Evolutionary conservation across 2,329 filamentous ascomycete genomes (phyloP), one percentile per base, ranked within the genome.

Genomic region (Dactylellina haptotyla): DNA sequence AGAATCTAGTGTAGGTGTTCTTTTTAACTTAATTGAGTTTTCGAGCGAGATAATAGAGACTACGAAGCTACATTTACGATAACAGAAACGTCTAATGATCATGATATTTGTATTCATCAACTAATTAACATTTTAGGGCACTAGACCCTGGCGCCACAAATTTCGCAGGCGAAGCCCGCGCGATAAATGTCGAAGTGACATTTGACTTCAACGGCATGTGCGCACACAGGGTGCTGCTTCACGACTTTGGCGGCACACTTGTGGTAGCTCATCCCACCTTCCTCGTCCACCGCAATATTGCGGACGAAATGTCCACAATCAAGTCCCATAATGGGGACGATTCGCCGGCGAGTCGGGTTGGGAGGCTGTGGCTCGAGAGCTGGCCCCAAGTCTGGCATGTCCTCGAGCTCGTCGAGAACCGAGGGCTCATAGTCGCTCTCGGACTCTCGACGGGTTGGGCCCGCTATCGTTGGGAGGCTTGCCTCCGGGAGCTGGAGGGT

Each of bases 351-450:
- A 46, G 18, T 4, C 16, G 41, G 18, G 23, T 50, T 5, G 1
- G 12, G 46, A 26, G 30, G 1, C 23, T 30, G 46, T 30, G 14
- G 2, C 3, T 18, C n/a, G 1, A 59, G 39, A 2, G 37, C 23
- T 39, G 56, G 37, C 3, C 37, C 37, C 4, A 59, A 25, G 16
- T 34, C 14, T 5, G 25, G 56, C 8, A 39, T 30, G 2, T 46
- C 56, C 2, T 59, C 56, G 23, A n/a, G n/a, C n/a, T 59, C 56
- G 18, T 59, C 56, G 25, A 59, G 25, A 14, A 57, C 41, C 18
- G 56, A 59, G 3, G 41, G 37, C 9, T 45, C 39, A 25, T 41
- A 46, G 28, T 28, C 14, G 18, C 37, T 45, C 32, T 8, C 6
- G 23, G 37, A 30, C 34, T 14, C 14, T 12, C 20, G 23, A n/a